Conservation (phyloP, 2,329 filamentous ascomycete genomes). For the Trichoderma endophyticum region DNA sequence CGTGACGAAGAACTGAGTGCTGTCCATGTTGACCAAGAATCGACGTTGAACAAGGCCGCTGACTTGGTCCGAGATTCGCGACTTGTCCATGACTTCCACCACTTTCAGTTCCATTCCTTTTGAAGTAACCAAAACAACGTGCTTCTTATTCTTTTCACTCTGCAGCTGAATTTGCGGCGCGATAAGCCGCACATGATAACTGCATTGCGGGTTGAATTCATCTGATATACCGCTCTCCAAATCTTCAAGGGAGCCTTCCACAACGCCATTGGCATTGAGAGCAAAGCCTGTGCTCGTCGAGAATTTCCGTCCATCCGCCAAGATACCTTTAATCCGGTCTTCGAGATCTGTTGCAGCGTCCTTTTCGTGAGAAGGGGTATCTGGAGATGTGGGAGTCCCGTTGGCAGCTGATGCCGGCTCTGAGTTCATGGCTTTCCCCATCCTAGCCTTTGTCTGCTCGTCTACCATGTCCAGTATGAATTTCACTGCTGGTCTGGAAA, state of each 20-base stretch:
- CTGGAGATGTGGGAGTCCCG: constrained; percentile 36
- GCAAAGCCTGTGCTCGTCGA: constrained; percentile 51
- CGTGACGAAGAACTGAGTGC: constrained; percentile 96
- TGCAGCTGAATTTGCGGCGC: constrained; percentile 97
- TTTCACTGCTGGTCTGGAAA: constrained; percentile 91
- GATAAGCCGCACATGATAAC: constrained; percentile 91
- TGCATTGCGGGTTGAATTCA: constrained; percentile 87
- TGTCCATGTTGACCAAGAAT: constrained; percentile 94
- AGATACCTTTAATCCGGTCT: constrained; percentile 79
- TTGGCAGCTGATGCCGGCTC: constrained; percentile 29
- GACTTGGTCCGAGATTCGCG: constrained; percentile 85
- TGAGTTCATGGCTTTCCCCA: constrained; percentile 25
- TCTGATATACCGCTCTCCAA: constrained; percentile 74
- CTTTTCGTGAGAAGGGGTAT: constrained; percentile 47
- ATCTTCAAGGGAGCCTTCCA: constrained; percentile 54
- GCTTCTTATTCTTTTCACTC: constrained; percentile 95
- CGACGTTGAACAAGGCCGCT: constrained; percentile 92
- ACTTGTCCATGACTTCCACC: constrained; percentile 96
- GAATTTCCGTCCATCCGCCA: constrained; percentile 80
- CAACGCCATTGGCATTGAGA: constrained; percentile 32
- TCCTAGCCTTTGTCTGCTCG: constrained; percentile 76
- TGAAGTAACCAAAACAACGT: constrained; percentile 92
- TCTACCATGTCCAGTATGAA: constrained; percentile 98
- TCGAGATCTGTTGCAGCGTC: constrained; percentile 66
- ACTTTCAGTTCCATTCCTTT: constrained; percentile 99